A percentile compares a stretch with the other conserved stretches of the same genome.
Evolutionary conservation across 2,329 filamentous ascomycete species (phyloP).

Genomic region (Diaporthe helianthi): DNA sequence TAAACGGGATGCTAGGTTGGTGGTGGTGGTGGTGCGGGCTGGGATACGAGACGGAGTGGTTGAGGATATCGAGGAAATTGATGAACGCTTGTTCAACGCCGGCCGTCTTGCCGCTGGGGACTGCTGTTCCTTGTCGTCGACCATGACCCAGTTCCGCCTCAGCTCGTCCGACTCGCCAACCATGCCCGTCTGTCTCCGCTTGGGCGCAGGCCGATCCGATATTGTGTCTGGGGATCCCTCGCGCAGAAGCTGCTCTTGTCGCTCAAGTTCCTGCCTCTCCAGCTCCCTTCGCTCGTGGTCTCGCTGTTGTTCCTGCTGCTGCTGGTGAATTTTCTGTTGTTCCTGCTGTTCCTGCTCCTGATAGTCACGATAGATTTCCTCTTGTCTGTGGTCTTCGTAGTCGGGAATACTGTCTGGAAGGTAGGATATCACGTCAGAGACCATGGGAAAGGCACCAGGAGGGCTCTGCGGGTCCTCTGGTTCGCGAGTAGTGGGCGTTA

Average conservation of each 20-base stretch:
- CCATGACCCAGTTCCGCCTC: constrained; percentile 75
- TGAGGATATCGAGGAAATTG: neutral
- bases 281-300: constrained; percentile 30
- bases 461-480: constrained; percentile 22
- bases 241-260: constrained; percentile 33
- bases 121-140: constrained; percentile 48
- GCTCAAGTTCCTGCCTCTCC: constrained; percentile 11
- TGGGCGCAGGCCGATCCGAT: constrained; percentile 54
- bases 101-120: constrained; percentile 35
- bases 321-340: neutral
- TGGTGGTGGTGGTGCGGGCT: constrained; percentile 6
- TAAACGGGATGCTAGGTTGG: constrained; percentile 17
- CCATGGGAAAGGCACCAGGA: constrained; percentile 2
- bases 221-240: constrained; percentile 47
- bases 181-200: constrained; percentile 55
- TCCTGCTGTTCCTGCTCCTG: constrained; percentile 18
- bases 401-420: constrained; percentile 19
- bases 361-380: neutral
- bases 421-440: constrained; percentile 3
- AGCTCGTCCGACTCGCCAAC: constrained; percentile 62
- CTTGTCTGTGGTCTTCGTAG: constrained; percentile 19
- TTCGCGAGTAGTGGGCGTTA: neutral
- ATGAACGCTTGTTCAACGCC: neutral
- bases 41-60: constrained; percentile 27
- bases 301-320: constrained; percentile 17